phyloP scores from a whole-genome alignment of 129 eudicot species.

The Rutidosis leptorrhynchoides region DNA sequence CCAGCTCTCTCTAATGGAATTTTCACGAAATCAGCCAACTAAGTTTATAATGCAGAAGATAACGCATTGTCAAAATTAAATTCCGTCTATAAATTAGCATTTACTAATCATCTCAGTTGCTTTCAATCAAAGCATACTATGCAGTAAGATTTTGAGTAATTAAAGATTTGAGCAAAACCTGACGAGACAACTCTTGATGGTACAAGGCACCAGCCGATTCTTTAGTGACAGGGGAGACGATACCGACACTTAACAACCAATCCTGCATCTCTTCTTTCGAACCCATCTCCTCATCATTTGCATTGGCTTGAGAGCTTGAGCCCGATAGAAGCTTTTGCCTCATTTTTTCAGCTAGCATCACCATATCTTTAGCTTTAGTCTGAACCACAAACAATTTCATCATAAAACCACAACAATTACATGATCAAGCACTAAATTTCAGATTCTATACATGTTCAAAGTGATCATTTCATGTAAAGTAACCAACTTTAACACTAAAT shows the following conservation, averaged over 20 bases:
- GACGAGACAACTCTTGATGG: slow-evolving; percentile 95
- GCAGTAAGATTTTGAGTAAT: background rate
- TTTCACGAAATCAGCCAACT: slow-evolving; percentile 98
- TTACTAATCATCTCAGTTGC: background rate
- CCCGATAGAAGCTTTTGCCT: slow-evolving; percentile 78
- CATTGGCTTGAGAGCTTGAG: slow-evolving; percentile 50
- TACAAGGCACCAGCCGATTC: slow-evolving; percentile 97
- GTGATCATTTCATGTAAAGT: background rate
- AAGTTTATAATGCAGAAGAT: slow-evolving; percentile 20
- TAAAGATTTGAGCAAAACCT: slow-evolving; percentile 39
- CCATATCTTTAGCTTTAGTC: slow-evolving; percentile 98
- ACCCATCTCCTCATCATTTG: slow-evolving; percentile 74
- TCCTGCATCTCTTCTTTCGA: slow-evolving; percentile 98
- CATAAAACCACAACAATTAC: background rate
- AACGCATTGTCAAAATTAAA: slow-evolving; percentile 14
- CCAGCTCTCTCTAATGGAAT: slow-evolving; percentile 94
- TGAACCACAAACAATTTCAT: slow-evolving; percentile 23
- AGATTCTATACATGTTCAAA: background rate
- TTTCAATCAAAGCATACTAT: background rate
- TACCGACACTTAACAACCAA: slow-evolving; percentile 92
- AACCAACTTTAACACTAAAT: background rate
- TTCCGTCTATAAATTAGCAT: background rate
- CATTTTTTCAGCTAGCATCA: slow-evolving; percentile 92
- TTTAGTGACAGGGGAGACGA: slow-evolving; percentile 93
- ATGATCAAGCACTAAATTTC: background rate